Conservation (phyloP, 1,139 yeast genomes). For the Protomyces inouyei region DNA sequence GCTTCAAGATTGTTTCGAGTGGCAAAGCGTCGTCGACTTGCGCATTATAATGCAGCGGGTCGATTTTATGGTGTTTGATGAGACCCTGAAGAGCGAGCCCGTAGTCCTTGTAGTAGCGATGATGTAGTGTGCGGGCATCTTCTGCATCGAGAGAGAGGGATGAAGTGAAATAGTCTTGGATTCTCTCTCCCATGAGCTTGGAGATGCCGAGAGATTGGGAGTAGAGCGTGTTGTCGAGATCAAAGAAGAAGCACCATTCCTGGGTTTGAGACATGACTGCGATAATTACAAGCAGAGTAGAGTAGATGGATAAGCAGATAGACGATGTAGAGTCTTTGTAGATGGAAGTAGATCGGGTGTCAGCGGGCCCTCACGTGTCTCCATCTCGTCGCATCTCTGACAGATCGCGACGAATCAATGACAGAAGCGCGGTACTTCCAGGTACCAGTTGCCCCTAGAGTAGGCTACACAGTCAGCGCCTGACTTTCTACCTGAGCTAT, state of each 20-base stretch:
- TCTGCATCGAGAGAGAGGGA: constrained; percentile 59
- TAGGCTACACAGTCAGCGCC: neutral
- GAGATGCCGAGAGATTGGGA: constrained; percentile 68
- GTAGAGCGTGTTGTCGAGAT: constrained; percentile 87
- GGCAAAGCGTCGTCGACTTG: constrained; percentile 92
- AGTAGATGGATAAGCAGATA: neutral
- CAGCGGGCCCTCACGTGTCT: too few species aligned
- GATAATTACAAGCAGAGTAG: neutral
- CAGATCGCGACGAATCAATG: too few species aligned
- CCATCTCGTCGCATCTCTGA: too few species aligned
- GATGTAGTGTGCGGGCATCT: constrained; percentile 70
- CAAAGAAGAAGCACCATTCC: constrained; percentile 58
- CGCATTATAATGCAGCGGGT: constrained; percentile 81
- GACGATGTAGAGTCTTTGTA: too few species aligned
- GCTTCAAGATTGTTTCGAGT: constrained; percentile 64
- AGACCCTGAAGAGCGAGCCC: constrained; percentile 93
- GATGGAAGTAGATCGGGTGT: too few species aligned
- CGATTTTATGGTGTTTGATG: constrained; percentile 39
- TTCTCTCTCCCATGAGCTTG: constrained; percentile 81
- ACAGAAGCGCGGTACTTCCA: too few species aligned
- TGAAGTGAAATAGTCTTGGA: constrained; percentile 71
- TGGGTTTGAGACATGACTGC: neutral
- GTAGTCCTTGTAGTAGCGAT: constrained; percentile 72
- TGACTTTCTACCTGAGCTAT: neutral
- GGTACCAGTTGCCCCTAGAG: too few species aligned